Evolutionary conservation across 495 filamentous ascomycete species (phyloP).

Genomic region (Glonium stellatum): DNA sequence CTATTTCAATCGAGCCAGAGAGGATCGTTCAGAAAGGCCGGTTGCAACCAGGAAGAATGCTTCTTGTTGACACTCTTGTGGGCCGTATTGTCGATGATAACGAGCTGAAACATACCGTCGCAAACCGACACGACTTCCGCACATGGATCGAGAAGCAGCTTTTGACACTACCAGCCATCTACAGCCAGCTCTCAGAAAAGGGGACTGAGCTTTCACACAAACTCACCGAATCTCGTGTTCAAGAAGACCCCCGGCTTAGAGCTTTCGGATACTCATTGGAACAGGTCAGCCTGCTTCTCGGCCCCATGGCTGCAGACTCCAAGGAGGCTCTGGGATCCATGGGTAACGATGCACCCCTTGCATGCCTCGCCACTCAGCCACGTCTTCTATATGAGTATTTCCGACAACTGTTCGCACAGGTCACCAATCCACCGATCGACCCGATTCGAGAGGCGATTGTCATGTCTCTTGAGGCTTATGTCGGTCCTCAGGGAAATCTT

Average conservation of each 20-base stretch:
- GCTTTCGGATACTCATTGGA: constrained; percentile 97
- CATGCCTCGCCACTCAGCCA: constrained; percentile 82
- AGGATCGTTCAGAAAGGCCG: constrained; percentile 90
- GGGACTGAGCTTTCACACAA: constrained; percentile 57
- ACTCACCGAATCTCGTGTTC: constrained; percentile 66
- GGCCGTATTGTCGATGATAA: constrained; percentile 93
- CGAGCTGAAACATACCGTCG: constrained; percentile 86
- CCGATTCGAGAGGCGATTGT: constrained; percentile 98
- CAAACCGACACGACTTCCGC: constrained; percentile 77
- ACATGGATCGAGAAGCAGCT: constrained; percentile 85
- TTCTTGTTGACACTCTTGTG: constrained; percentile 91
- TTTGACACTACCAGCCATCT: constrained; percentile 70
- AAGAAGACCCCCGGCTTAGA: constrained; percentile 76
- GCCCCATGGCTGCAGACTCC: constrained; percentile 95
- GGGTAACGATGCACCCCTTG: constrained; percentile 96
- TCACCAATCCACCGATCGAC: constrained; percentile 98
- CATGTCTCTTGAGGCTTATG: constrained; percentile 97
- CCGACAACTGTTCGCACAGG: constrained; percentile 96
- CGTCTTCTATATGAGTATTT: constrained; percentile 97
- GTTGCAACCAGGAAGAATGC: constrained; percentile 93
- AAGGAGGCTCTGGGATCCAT: constrained; percentile 99
- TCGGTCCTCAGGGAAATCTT: constrained; percentile 95
- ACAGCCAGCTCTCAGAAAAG: constrained; percentile 50
- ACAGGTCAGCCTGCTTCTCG: constrained; percentile 88
- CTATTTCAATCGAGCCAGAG: constrained; percentile 87